Base-by-base conservation (phyloP, 495 filamentous ascomycete species). In the Neurospora sp. region DNA sequence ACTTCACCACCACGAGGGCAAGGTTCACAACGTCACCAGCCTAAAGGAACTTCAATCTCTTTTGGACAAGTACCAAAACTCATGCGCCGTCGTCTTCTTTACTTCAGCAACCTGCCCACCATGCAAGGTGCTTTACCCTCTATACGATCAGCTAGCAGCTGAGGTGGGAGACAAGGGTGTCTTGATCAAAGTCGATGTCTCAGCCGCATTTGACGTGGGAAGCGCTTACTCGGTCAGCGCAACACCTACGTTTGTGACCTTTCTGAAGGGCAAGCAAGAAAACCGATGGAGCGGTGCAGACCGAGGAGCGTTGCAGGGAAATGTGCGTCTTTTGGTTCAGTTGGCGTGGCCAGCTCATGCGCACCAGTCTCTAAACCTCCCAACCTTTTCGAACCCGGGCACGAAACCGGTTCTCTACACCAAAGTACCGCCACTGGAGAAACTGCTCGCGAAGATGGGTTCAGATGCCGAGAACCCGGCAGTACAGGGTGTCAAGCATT, bases 211-310 rank as follows among this genome's bases (percentile, higher is more conserved):
- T 37, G 91, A 94, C 70, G 88, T 95, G 39, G 87, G 84, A 39
- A 81, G 82, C 35, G 88, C 86, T 39, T 97, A 94, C 81, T 79
- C 83, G 48, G 88, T 98, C 71, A 86, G 86, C 9, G 90, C 91
- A 37, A 97, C 94, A 0, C 95, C 95, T 2, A 97, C 96, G 2
- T 98, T 98, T 79, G 92, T 95, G 77, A 94, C 93, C 3, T 97
- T 94, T 76, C 80, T 96, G 42, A 90, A 88, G 72, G 94, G 94
- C 16, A 78, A 90, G 71, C 89, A 94, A 80, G 86, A 92, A 12
- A 90, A 94, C 76, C 85, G 91, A 75, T 98, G 94, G 94, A 86
- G 84, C 69, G 94, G 94, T 7, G 93, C 92, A 7, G 90, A 92
- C 77, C 87, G 90, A 10, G 82, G 82, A 23, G 86, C 90, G 12